Evolutionary conservation across 1,284 basidiomycete species (phyloP), one percentile per base, ranked within the genome.

Genomic region (Vanrija pseudolonga): DNA sequence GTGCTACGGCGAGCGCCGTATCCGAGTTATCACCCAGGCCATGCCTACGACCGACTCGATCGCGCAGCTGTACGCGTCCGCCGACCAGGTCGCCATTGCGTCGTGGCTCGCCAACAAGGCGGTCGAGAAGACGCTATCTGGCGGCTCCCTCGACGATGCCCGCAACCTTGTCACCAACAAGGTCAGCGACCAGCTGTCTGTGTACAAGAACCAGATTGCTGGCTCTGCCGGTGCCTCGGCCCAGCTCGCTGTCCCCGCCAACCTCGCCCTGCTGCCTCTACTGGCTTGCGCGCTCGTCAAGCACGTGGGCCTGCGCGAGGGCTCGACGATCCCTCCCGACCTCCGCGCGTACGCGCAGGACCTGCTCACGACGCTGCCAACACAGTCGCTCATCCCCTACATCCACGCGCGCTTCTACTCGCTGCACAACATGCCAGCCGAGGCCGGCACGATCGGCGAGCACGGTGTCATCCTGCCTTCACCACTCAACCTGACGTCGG

Each of bases 141-240:
- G 92, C 73, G 69, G 76, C 48, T 69, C 77, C 49, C 80, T 99
- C 26, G 95, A 98, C 75, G 95, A 98, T 68, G 89, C 89, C 18
- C 83, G 96, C 41, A 94, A 96, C 68, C 85, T 87, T n/a, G 77
- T 96, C 51, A 85, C 88, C 74, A 89, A 91, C 80, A 92, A 88
- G 77, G 80, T 98, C 53, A 86, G 93, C 47, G 94, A 97, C 58
- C 87, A 98, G 55, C 79, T 98, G 52, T 81, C 84, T 20, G 89
- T 91, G 19, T 98, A 97, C 83, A 98, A 98, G 83, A 85, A 85
- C 55, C 96, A 90, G 64, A 97, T 98, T 87, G 98, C 95, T 6
- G 86, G 90, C 26, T 88, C 89, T 6, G 85, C 87, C 0, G 93
- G 94, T 28, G 92, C 95, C 0, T 92, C 88, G 62, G 91, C 93